A percentile compares a stretch with the other conserved stretches of the same genome.
These are phyloP conservation scores for Sutorius eximius DNA, from an alignment of 1,284 basidiomycete genomes.

Conservation along the genomic window DNA sequence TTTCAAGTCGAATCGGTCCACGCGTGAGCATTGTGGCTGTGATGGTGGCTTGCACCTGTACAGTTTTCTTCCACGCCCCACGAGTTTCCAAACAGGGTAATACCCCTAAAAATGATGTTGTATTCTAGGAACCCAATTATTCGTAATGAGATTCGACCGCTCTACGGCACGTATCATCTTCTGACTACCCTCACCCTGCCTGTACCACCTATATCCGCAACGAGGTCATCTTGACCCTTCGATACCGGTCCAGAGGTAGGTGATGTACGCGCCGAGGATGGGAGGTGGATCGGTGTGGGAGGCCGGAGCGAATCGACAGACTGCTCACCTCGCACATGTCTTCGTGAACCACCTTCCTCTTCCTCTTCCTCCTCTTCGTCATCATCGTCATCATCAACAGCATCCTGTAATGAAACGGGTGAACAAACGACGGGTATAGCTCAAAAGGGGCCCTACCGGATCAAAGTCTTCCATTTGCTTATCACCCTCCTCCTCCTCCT, in stretches of 20 bases:
- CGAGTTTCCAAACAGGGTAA: constrained; percentile 11
- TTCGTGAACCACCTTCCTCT: constrained; percentile 44
- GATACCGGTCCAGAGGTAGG: constrained; percentile 42
- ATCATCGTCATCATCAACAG: constrained; percentile 48
- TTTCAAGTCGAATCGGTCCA: constrained; percentile 27
- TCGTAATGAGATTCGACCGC: constrained; percentile 10
- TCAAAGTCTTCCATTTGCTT: constrained; percentile 82
- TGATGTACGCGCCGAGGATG: constrained; percentile 48
- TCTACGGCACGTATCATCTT: constrained; percentile 34
- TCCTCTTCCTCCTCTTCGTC: constrained; percentile 65
- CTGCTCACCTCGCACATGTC: constrained; percentile 37
- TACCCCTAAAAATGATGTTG: constrained; percentile 19
- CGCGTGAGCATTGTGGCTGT: constrained; percentile 27
- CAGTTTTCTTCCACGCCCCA: constrained; percentile 34
- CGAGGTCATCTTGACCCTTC: constrained; percentile 36
- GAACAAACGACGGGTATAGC: constrained; percentile 1
- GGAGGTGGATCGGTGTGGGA: constrained; percentile 37
- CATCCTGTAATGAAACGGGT: constrained; percentile 26
- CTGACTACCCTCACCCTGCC: constrained; percentile 52
- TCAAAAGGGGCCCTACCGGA: constrained; percentile 49
- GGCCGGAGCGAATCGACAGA: constrained; percentile 31
- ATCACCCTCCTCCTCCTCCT: constrained; percentile 66
- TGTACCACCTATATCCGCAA: constrained; percentile 17
- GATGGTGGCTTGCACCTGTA: constrained; percentile 42
- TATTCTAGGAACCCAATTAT: constrained; percentile 14